Conservation (phyloP, 2,329 filamentous ascomycete genomes). For the Colletotrichum simmondsii region DNA sequence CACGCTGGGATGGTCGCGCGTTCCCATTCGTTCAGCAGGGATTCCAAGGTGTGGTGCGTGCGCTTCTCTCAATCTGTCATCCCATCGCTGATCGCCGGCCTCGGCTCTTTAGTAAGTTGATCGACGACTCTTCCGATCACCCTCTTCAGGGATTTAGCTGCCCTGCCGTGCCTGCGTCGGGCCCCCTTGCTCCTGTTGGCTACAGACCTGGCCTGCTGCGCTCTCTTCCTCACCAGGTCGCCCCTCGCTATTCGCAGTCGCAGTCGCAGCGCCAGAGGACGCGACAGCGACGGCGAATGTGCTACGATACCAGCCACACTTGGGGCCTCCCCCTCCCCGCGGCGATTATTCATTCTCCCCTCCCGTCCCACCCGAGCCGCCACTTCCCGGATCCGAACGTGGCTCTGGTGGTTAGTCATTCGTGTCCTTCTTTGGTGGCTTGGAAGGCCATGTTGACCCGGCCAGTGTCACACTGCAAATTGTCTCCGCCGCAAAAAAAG, state of each 20-base stretch:
- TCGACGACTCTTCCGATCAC: slow-evolving; percentile 30
- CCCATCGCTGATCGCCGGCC: slow-evolving; percentile 34
- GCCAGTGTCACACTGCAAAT: slow-evolving; percentile 14
- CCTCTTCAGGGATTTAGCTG: slow-evolving; percentile 19
- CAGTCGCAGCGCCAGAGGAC: neutral
- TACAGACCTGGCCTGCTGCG: neutral
- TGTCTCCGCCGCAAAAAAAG: neutral
- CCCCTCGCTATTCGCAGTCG: neutral
- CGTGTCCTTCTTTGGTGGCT: neutral
- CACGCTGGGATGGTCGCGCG: neutral
- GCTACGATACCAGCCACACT: slow-evolving; percentile 25
- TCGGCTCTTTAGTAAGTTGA: slow-evolving; percentile 32
- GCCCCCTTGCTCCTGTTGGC: slow-evolving; percentile 8
- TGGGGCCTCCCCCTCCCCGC: neutral
- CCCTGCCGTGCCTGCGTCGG: slow-evolving; percentile 12
- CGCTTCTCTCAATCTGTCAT: slow-evolving; percentile 26
- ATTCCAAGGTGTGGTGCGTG: slow-evolving; percentile 27
- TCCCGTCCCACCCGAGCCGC: slow-evolving; percentile 17
- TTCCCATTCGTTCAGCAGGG: slow-evolving; percentile 25
- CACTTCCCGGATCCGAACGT: slow-evolving; percentile 30
- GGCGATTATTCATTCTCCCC: neutral
- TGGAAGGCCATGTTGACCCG: slow-evolving; percentile 16
- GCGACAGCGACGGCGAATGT: neutral
- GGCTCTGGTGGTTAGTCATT: slow-evolving; percentile 14
- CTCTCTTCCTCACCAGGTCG: neutral